Evolutionary conservation across 108 stramenopile genomes (phyloP), one percentile per base, ranked within the genome.

Genomic region (Skeletonema menzelii): DNA sequence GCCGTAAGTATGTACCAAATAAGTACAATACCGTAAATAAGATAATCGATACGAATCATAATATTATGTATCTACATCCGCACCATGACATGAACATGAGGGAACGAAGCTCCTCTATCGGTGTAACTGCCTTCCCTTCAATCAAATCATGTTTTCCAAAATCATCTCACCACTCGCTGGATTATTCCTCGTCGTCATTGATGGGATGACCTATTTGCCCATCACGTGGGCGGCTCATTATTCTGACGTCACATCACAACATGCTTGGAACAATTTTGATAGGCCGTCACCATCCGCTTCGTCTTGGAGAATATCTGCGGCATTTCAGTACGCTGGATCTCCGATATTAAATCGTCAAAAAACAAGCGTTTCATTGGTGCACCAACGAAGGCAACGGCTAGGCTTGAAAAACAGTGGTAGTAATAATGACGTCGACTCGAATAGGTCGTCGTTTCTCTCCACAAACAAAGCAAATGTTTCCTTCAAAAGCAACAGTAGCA

Each of bases 381-480:
- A 42, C 3, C 40, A n/a, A 42, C 14, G 15, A 3, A 42, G 40
- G 49, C 49, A 53, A 24, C 2, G 22, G 8, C 8, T 53, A 0
- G 49, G 15, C 8, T 53, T 42, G 15, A 42, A 42, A 30, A 27
- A 30, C 57, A 58, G 31, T 30, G 57, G 31, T 58, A 42, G 35
- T 24, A 38, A 44, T 44, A 38, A 44, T 65, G 63, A 65, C 20
- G 40, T 17, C n/a, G 35, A 27, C 37, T 31, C 63, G 5, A n/a
- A 53, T n/a, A n/a, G n/a, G 47, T 12, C 69, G 35, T 69, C 69
- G 3, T 69, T 69, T 37, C 69, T 70, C 59, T 70, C 70, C 70
- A 70, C 70, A 20, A 27, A 55, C 35, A 73, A 73, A 56, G 73
- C 73, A n/a, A 67, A 28, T 37, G 73, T 75, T 27, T 22, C 44